Evolutionary conservation across 1,284 basidiomycete species (phyloP), one percentile per base, ranked within the genome.

Genomic region (Waitea zeae): DNA sequence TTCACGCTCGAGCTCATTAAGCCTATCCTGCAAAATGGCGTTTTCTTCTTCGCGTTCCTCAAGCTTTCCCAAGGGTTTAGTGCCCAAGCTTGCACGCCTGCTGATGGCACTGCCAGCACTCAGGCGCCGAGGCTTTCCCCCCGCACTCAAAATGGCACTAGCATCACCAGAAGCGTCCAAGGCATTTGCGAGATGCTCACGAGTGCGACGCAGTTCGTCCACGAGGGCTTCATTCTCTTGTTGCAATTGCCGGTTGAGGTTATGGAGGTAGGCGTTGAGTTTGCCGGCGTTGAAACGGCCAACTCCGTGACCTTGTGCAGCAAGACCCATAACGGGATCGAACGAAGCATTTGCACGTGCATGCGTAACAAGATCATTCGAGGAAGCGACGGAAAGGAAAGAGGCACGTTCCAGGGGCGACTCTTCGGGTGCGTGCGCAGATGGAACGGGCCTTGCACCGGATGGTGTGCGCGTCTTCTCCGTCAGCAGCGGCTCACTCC

Each of bases 331-430:
- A 4, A 74, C 64, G 24, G 79, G 77, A 47, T 84, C 81, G 41
- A 88, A 83, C 5, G 82, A 87, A 12, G 80, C 80, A 46, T 89
- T 89, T 27, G 71, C 78, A 6, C 79, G 72, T 20, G 69, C 72
- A 45, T 83, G 74, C 4, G 76, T 72, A 2, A 80, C 83, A 26
- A 89, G 58, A 48, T 89, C 86, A 41, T 87, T 79, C 15, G 83
- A 86, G 1, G 83, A 86, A 3, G 78, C 67, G 0, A 77, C 82
- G 3, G 82, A 86, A 28, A 80, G 59, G 51, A 79, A 72, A 0
- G 80, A 81, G 2, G 58, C 64, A 20, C 59, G 58, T 34, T 72
- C 70, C 32, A 36, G 31, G 29, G 9, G 11, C 29, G 29, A 6
- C 9, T 15, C 29, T 14, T 7, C 9, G 9, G 29, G 11, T 14